phyloP scores from a whole-genome alignment of 345 rosid species.

The Camelina hispida region DNA sequence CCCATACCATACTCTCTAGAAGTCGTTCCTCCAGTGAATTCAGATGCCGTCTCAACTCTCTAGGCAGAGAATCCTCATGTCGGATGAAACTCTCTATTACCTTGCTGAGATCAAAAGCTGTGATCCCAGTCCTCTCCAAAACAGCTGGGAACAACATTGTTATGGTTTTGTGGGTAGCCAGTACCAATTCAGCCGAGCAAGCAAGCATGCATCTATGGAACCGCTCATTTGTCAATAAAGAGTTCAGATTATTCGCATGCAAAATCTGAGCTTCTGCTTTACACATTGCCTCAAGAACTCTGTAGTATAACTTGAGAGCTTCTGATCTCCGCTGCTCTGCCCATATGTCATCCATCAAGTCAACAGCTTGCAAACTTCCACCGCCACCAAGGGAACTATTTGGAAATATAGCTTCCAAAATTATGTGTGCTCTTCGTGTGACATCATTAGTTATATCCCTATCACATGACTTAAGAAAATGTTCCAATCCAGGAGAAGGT shows the following conservation, averaged over 20 bases:
- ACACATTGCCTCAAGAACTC: constrained; percentile 97
- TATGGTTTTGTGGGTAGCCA: constrained; percentile 92
- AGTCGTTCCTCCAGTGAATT: constrained; percentile 96
- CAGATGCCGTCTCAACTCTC: constrained; percentile 95
- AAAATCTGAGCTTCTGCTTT: constrained; percentile 84
- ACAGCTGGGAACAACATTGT: constrained; percentile 98
- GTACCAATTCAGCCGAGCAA: constrained; percentile 93
- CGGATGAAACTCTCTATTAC: constrained; percentile 97
- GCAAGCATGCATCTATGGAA: constrained; percentile 98
- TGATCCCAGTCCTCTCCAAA: constrained; percentile 93
- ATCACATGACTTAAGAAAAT: constrained; percentile 77
- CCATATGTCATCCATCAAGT: constrained; percentile 94
- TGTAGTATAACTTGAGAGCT: constrained; percentile 83
- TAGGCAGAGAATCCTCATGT: constrained; percentile 95
- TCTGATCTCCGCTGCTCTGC: constrained; percentile 90
- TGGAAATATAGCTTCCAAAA: constrained; percentile 93
- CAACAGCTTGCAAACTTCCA: constrained; percentile 71
- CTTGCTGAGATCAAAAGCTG: constrained; percentile 99
- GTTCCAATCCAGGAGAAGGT: constrained; percentile 76
- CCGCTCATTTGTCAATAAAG: constrained; percentile 92
- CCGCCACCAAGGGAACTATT: constrained; percentile 69
- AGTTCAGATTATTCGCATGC: constrained; percentile 82
- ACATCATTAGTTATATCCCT: constrained; percentile 81
- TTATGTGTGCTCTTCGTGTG: constrained; percentile 77
- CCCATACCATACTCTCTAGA: constrained; percentile 99